Evolutionary conservation across 306 rosid species (phyloP), one percentile per base, ranked within the genome.

Genomic region (Trifolium dubium): DNA sequence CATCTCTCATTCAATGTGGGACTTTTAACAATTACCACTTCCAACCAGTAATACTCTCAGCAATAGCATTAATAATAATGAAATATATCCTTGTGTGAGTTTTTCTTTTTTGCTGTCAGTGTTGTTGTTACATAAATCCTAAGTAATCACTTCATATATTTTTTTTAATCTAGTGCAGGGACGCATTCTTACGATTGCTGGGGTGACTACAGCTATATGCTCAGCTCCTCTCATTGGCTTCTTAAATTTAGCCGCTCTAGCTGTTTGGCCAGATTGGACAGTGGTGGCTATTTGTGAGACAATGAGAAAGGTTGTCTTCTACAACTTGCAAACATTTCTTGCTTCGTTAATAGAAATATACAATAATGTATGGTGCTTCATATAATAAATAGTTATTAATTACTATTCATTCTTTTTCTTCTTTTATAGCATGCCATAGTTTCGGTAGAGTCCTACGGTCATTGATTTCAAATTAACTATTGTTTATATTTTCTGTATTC

Each of bases 201-300:
- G 99, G 77, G 92, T 94, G 43, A 94, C 96, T 77, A 58, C 67
- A 40, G 97, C 99, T 74, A 89, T 92, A 74, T 89, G 97, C 64
- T 84, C 97, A 50, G 62, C 96, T 37, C 99, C 99, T 67, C 74
- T 85, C 67, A 85, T 92, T 82, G 92, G 95, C 74, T 84, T 92
- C 79, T 80, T 82, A 71, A 89, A 88, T 85, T 81, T 92, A 88
- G 88, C 85, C 31, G 90, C 93, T 56, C 76, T 92, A 62, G 90
- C 91, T 78, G 80, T 89, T 71, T 94, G 96, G 96, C 99, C 99
- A 49, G 83, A 88, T 74, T 88, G 99, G 99, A 83, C 83, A 61
- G 89, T 79, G 4, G 81, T 94, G 71, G 93, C 96, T 75, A 76
- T 88, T 72, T 89, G 85, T 67, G 97, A 94, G 90, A 92, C 92